phyloP scores from a whole-genome alignment of 768 basidiomycete species.

The Kwoniella europaea region DNA sequence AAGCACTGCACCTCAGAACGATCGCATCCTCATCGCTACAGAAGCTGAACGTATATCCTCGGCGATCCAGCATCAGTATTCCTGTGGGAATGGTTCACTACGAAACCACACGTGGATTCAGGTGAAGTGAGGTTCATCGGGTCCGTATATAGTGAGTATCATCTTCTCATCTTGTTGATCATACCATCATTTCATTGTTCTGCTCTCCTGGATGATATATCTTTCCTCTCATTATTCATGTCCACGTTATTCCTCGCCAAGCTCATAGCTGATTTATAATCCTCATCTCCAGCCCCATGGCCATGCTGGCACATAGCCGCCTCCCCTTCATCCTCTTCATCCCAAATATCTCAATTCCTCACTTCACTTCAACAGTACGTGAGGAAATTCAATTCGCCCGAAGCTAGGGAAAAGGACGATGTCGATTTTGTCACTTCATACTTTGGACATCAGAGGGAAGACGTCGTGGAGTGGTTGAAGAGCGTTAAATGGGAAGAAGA shows the following conservation, averaged over 20 bases:
- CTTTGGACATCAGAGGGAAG: slow-evolving; percentile 81
- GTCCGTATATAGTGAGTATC: slow-evolving; percentile 55
- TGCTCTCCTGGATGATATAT: background rate
- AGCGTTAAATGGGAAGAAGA: slow-evolving; percentile 76
- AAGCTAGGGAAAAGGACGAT: slow-evolving; percentile 66
- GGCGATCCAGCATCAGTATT: slow-evolving; percentile 32
- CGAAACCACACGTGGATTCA: slow-evolving; percentile 76
- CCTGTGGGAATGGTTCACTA: slow-evolving; percentile 67
- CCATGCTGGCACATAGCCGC: slow-evolving; percentile 95
- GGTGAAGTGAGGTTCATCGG: slow-evolving; percentile 83
- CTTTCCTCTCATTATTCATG: background rate
- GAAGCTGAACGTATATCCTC: background rate
- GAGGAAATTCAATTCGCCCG: slow-evolving; percentile 63
- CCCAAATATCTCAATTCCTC: slow-evolving; percentile 68
- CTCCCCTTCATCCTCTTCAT: slow-evolving; percentile 65
- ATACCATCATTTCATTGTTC: background rate
- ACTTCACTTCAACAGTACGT: slow-evolving; percentile 69
- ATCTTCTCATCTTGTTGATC: background rate
- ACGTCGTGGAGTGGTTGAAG: slow-evolving; percentile 84
- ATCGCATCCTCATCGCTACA: background rate
- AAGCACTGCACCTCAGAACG: background rate
- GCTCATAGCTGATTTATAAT: background rate
- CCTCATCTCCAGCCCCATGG: slow-evolving; percentile 74
- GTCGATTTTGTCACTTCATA: slow-evolving; percentile 75
- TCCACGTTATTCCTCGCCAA: too few relatives aligned